Evolutionary conservation across 208 protist species (phyloP).

Genomic region (Trypanosoma lewisi): DNA sequence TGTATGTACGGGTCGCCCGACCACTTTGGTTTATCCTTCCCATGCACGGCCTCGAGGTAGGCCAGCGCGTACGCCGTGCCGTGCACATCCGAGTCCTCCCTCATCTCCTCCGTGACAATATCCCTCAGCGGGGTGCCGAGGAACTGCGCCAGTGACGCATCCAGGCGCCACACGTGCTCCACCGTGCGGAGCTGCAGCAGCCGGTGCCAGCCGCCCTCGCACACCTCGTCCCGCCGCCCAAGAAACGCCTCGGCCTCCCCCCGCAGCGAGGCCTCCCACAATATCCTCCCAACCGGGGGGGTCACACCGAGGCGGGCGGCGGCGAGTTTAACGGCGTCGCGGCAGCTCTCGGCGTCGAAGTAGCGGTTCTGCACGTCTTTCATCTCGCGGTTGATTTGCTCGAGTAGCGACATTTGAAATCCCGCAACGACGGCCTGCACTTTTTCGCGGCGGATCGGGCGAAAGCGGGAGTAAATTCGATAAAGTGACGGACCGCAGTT

Average conservation of each 20-base stretch:
- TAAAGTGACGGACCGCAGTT: conserved; percentile 19
- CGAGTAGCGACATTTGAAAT: conserved; percentile 62
- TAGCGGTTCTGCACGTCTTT: conserved; percentile 68
- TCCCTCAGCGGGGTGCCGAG: conserved; percentile 58
- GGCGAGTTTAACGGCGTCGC: conserved; percentile 46
- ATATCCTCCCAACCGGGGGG: conserved; percentile 45
- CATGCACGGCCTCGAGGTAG: conserved; percentile 74
- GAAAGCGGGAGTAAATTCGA: conserved; percentile 70
- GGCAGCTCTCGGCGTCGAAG: conserved; percentile 45
- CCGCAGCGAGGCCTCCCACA: conserved; percentile 70
- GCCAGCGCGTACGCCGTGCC: conserved; percentile 84
- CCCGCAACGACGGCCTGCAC: conserved; percentile 61
- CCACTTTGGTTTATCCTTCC: conserved; percentile 70
- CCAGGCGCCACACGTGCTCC: conserved; percentile 76
- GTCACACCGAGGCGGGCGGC: conserved; percentile 59
- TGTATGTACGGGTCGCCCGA: conserved; percentile 52
- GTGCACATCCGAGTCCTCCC: conserved; percentile 60
- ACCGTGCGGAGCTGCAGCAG: conserved; percentile 84
- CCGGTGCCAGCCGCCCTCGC: conserved; percentile 83
- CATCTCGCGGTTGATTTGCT: conserved; percentile 61
- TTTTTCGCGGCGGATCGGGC: conserved; percentile 60
- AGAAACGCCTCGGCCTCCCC: conserved; percentile 53
- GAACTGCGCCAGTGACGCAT: conserved; percentile 66
- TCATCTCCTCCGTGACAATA: conserved; percentile 46
- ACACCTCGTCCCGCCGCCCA: conserved; percentile 65